Conservation (phyloP, 306 rosid species). For the Inga laurina region DNA sequence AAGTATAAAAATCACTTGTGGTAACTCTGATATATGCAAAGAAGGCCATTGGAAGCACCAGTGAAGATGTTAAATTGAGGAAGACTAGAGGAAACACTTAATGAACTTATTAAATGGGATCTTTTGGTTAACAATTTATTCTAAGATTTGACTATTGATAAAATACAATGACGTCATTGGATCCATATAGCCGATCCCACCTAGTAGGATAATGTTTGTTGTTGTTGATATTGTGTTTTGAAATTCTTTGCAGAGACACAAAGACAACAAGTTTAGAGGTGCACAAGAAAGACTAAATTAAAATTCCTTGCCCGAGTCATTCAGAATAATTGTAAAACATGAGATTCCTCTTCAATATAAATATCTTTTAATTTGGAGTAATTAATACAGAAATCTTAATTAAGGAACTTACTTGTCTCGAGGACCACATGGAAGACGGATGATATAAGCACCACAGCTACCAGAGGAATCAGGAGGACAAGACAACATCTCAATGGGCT, state of each 20-base stretch:
- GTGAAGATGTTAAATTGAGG: too few relatives aligned
- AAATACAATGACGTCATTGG: too few relatives aligned
- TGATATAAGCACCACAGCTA: constrained; percentile 75
- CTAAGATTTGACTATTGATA: too few relatives aligned
- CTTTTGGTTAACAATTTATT: too few relatives aligned
- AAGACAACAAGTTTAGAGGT: not conserved
- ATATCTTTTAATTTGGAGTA: not conserved
- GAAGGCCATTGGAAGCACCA: too few relatives aligned
- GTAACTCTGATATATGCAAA: too few relatives aligned
- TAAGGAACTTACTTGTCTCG: constrained; percentile 36
- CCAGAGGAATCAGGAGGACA: constrained; percentile 66
- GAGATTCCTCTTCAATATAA: not conserved
- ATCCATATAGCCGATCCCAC: too few relatives aligned
- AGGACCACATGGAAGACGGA: constrained; percentile 83
- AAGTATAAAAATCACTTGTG: too few relatives aligned
- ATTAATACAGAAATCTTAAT: not conserved
- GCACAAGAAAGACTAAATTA: not conserved
- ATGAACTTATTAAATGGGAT: too few relatives aligned
- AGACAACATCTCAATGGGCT: constrained; percentile 77
- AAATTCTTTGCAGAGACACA: not conserved
- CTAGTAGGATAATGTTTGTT: too few relatives aligned
- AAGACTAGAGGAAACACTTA: too few relatives aligned
- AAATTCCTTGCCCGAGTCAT: not conserved
- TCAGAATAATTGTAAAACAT: not conserved
- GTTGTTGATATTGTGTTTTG: not conserved